Evolutionary conservation across 2,329 filamentous ascomycete genomes (phyloP).

Genomic region (Colletotrichum sp.): DNA sequence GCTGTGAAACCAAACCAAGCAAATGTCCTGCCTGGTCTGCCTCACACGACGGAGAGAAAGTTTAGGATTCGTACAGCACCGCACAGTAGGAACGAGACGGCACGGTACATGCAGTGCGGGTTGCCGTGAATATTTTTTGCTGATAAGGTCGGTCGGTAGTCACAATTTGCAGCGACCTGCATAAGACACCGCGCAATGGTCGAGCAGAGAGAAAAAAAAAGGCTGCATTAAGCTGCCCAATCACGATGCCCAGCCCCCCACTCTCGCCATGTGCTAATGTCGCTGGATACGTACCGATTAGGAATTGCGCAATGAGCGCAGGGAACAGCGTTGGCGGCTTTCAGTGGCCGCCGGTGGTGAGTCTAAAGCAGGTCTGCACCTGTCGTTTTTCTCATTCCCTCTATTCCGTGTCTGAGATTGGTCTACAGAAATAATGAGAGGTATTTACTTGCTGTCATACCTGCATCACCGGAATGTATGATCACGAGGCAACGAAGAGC

Average conservation of each 20-base stretch:
- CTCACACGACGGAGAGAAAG: not conserved
- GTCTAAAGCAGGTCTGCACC: not conserved
- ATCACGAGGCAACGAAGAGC: not conserved
- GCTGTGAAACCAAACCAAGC: not conserved
- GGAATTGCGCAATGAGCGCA: slow-evolving; percentile 19
- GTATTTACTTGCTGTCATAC: slow-evolving; percentile 1
- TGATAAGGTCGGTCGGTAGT: not conserved
- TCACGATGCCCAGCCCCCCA: slow-evolving; percentile 7
- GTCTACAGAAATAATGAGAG: not conserved
- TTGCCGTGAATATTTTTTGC: slow-evolving; percentile 1
- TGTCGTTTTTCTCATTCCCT: not conserved
- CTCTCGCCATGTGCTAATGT: slow-evolving; percentile 11
- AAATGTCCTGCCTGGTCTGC: not conserved
- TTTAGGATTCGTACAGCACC: not conserved
- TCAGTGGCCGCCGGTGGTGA: not conserved
- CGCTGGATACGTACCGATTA: not conserved
- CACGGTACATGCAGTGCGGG: not conserved
- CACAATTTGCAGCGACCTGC: slow-evolving; percentile 3
- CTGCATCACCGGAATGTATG: not conserved
- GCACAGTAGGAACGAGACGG: not conserved
- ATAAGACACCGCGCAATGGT: not conserved
- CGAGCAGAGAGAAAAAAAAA: not conserved
- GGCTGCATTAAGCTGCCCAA: slow-evolving; percentile 10
- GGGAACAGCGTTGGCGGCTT: not conserved
- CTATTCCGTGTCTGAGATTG: not conserved